Evolutionary conservation across 2,329 filamentous ascomycete species (phyloP).

Genomic region (Zasmidium citrigriseum): DNA sequence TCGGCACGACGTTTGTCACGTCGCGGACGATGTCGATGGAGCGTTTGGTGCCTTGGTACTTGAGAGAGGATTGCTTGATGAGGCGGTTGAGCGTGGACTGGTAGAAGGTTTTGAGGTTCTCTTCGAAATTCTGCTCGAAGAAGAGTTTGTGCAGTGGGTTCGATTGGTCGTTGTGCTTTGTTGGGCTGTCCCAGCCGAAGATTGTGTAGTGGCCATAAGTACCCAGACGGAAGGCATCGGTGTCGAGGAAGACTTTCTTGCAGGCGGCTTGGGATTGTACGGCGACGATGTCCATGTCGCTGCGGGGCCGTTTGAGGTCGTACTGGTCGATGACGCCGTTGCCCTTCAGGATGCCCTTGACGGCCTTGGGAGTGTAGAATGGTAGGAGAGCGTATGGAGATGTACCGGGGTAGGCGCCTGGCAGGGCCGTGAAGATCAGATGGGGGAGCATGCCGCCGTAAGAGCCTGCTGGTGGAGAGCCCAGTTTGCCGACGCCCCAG

Average conservation of each 20-base stretch:
- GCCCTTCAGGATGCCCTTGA: conserved; percentile 47
- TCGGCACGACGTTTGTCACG: conserved; percentile 67
- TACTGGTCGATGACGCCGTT: conserved; percentile 51
- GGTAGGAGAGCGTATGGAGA: conserved; percentile 51
- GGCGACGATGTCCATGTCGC: conserved; percentile 45
- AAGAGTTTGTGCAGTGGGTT: conserved; percentile 48
- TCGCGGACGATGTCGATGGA: conserved; percentile 62
- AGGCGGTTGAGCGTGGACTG: conserved; percentile 44
- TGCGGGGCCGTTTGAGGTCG: conserved; percentile 39
- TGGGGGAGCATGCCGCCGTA: conserved; percentile 48
- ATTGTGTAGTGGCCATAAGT: conserved; percentile 51
- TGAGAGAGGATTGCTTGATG: conserved; percentile 50
- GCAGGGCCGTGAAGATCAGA: conserved; percentile 49
- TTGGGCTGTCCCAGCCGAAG: conserved; percentile 48
- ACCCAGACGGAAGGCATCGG: conserved; percentile 49
- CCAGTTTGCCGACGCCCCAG: conserved; percentile 52
- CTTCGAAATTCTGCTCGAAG: conserved; percentile 48
- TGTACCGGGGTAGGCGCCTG: conserved; percentile 51
- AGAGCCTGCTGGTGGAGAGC: conserved; percentile 38
- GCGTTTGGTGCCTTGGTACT: conserved; percentile 46
- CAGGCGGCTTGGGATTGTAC: conserved; percentile 54
- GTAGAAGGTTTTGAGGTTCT: conserved; percentile 48
- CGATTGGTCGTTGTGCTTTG: conserved; percentile 44
- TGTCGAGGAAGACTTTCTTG: conserved; percentile 52
- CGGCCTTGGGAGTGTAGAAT: conserved; percentile 54